These are phyloP conservation scores for Scedosporium dehoogii DNA, from an alignment of 2,329 filamentous ascomycete genomes.

Conservation along the genomic window DNA sequence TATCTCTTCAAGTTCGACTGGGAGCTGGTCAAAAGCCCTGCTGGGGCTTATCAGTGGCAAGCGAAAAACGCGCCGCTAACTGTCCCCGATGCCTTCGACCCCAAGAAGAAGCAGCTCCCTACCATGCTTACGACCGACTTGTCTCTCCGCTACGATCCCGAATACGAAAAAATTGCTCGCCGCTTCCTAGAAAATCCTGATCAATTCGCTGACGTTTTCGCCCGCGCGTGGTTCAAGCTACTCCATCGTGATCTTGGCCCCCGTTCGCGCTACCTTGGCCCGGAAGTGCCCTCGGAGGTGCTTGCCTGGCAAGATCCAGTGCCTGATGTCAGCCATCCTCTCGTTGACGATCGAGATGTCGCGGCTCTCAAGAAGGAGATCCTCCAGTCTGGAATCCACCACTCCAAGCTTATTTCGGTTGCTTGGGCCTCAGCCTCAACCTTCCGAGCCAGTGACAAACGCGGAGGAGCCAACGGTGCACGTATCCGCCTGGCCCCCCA, in stretches of 20 bases:
- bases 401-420: conserved; percentile 51
- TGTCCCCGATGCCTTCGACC: conserved; percentile 63
- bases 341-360: conserved; percentile 54
- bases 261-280: conserved; percentile 59
- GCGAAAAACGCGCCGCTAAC: conserved; percentile 57
- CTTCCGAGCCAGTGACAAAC: conserved; percentile 70
- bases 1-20: conserved; percentile 73
- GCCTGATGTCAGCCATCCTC: conserved; percentile 44
- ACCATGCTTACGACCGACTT: conserved; percentile 70
- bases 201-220: conserved; percentile 59
- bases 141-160: conserved; percentile 59
- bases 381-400: conserved; percentile 49
- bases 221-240: conserved; percentile 74
- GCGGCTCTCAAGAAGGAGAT: conserved; percentile 59
- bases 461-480: conserved; percentile 70
- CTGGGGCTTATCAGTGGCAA: conserved; percentile 67
- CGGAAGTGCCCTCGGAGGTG: conserved; percentile 60
- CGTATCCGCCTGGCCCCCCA: conserved; percentile 67
- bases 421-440: conserved; percentile 64
- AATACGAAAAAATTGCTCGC: conserved; percentile 66
- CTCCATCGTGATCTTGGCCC: conserved; percentile 73
- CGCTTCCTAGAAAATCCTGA: conserved; percentile 60
- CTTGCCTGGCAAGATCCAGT: conserved; percentile 70
- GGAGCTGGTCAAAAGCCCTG: conserved; percentile 66
- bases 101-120: conserved; percentile 61